Base-by-base conservation (phyloP, 257 asterid genomes). In the Ophiorrhiza pumila region DNA sequence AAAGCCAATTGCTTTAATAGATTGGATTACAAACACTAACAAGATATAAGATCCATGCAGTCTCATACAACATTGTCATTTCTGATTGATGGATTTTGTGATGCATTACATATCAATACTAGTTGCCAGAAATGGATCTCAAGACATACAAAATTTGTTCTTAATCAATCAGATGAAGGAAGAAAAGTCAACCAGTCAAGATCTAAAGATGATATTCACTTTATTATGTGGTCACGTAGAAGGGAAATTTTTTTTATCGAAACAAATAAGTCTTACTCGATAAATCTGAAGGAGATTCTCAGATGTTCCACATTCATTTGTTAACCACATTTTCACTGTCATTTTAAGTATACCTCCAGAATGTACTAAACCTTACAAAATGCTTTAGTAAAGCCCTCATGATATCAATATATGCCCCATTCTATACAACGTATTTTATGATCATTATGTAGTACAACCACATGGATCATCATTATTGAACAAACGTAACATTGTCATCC, bases 51-150 rank as follows among this genome's bases (percentile, higher is more conserved):
- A 39, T 18, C n/a, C 7, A 35, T 62, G 23, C 10, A 57, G 66
- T 41, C 42, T 0, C 6, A 5, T 31, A 31, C n/a, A 11, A 34
- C 13, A 32, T 12, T 22, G 52, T 52, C 37, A 55, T 31, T 31
- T 56, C 56, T 37, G 41, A 7, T 53, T 55, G 57, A 37, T 70
- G 73, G 47, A 69, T 9, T 66, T 66, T 15, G 52, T 13, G 14
- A 4, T 11, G 4, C 41, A 59, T 32, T 8, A 39, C 65, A 39
- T 25, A 67, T 29, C 29, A 58, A 11, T 11, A 59, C 42, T 31
- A 23, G 1, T 32, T 4, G 22, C 23, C 5, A 31, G 43, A 29
- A 58, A 58, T 58, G 18, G 35, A 29, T 58, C 41, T 58, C n/a
- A 58, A 58, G 41, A 29, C 39, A 58, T 29, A 58, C 4, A 31